Evolutionary conservation across 345 rosid species (phyloP), one percentile per base, ranked within the genome.

Genomic region (Populus nigra): DNA sequence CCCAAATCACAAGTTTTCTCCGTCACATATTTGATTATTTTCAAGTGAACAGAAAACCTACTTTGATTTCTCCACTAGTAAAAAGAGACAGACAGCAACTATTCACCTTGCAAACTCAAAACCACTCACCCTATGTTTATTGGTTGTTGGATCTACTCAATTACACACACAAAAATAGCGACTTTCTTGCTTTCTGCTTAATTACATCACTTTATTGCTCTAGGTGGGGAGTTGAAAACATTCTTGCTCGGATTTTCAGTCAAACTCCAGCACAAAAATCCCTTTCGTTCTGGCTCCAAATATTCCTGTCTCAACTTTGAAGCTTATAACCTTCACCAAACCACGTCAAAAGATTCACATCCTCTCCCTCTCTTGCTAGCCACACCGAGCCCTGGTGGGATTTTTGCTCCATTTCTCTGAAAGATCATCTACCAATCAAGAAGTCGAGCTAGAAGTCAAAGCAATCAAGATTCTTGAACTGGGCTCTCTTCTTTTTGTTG

Each of bases 321-420:
- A 55, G 29, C 76, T 35, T 38, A 55, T n/a, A 59, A 12, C 16
- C 65, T 10, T 59, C 25, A 59, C 57, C 79, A 68, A 33, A 33
- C 15, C 16, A 59, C 49, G 45, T 57, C 31, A 59, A 10, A 8
- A 72, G 12, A 18, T 53, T 50, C 27, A n/a, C 72, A 53, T 33
- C 65, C 73, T 35, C 65, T 55, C 55, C 18, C 10, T 65, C 50
- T 68, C 47, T 57, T 69, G 38, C 65, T 38, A 70, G 47, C 76
- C 79, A 69, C 76, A 65, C 77, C 80, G 73, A 61, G 74, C 82
- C 86, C 81, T 77, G 73, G 36, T 68, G 31, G 53, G 29, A 55
- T 55, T 80, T 79, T 73, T 17, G 3, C 10, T 31, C 33, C 7
- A 27, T 47, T 65, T 31, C 39, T 50, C 59, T 76, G 29, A 33